These are phyloP conservation scores for Ormosia semicastrata DNA, from an alignment of 306 rosid genomes.

Conservation along the genomic window DNA sequence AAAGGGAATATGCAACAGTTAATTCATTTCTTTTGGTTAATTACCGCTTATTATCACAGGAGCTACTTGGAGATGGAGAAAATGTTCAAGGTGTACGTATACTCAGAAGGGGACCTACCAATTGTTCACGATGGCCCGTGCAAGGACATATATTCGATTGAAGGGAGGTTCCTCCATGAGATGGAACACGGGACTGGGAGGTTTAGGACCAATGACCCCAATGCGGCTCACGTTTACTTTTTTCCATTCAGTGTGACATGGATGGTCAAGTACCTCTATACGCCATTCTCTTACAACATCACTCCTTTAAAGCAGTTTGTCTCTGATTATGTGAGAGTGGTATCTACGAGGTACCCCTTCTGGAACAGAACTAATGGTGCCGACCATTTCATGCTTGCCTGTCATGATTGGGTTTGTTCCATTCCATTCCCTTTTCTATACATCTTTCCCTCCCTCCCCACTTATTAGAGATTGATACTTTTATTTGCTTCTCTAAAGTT, in stretches of 20 bases:
- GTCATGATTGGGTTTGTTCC: conserved; percentile 87
- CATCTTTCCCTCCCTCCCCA: background rate
- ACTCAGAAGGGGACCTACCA: conserved; percentile 77
- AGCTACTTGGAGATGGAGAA: conserved; percentile 88
- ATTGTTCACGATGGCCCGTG: conserved; percentile 79
- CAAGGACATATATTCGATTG: conserved; percentile 76
- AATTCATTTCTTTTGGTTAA: background rate
- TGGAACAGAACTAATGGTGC: conserved; percentile 90
- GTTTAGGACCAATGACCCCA: conserved; percentile 60
- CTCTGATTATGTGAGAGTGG: conserved; percentile 61
- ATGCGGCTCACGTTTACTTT: conserved; percentile 65
- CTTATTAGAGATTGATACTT: background rate
- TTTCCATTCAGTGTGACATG: conserved; percentile 86
- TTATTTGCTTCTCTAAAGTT: background rate
- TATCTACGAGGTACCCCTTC: conserved; percentile 64
- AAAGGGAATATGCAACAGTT: background rate
- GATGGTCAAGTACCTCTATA: conserved; percentile 87
- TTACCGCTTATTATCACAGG: conserved; percentile 35
- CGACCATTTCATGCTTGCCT: conserved; percentile 87
- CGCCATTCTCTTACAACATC: conserved; percentile 34
- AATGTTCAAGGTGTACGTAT: conserved; percentile 73
- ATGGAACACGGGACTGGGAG: conserved; percentile 54
- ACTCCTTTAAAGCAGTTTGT: conserved; percentile 56
- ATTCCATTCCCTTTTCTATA: background rate
- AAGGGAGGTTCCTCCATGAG: conserved; percentile 87